Conservation (phyloP, 768 basidiomycete species). For the Sistotremastrum niveocremeum region DNA sequence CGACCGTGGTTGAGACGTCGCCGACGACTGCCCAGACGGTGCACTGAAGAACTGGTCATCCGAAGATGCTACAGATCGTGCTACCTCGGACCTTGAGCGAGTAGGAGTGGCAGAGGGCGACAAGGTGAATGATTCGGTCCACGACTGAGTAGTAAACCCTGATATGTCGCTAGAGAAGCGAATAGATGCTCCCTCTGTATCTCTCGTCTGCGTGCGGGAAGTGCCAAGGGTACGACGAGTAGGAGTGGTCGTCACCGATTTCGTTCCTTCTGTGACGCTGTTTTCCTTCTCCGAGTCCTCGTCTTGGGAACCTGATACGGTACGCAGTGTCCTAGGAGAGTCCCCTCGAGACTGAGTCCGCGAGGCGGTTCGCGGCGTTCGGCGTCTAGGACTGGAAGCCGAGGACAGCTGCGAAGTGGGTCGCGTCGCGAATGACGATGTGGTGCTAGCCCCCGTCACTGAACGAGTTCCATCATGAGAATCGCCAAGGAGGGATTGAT, state of each 20-base stretch:
- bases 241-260: too few species aligned
- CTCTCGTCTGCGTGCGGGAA: too few species aligned
- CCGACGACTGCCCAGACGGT: background rate
- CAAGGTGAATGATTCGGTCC: too few species aligned
- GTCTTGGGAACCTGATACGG: background rate
- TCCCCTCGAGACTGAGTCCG: background rate
- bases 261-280: too few species aligned
- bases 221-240: too few species aligned
- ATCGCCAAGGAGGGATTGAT: conserved; percentile 43
- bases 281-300: too few species aligned
- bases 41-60: conserved; percentile 1
- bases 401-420: conserved; percentile 1
- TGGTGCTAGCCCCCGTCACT: conserved; percentile 8
- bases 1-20: background rate
- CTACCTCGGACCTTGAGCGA: background rate
- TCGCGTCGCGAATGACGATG: conserved; percentile 3
- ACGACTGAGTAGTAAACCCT: too few species aligned
- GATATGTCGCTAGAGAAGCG: too few species aligned
- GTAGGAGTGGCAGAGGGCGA: too few species aligned
- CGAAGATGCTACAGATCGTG: background rate
- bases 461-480: conserved; percentile 29
- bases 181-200: too few species aligned
- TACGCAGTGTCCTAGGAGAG: background rate
- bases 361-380: background rate
- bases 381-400: background rate